A percentile compares a stretch with the other conserved stretches of the same genome.
Evolutionary conservation across 2,329 filamentous ascomycete genomes (phyloP).

Genomic region (Aspergillus japonicus): DNA sequence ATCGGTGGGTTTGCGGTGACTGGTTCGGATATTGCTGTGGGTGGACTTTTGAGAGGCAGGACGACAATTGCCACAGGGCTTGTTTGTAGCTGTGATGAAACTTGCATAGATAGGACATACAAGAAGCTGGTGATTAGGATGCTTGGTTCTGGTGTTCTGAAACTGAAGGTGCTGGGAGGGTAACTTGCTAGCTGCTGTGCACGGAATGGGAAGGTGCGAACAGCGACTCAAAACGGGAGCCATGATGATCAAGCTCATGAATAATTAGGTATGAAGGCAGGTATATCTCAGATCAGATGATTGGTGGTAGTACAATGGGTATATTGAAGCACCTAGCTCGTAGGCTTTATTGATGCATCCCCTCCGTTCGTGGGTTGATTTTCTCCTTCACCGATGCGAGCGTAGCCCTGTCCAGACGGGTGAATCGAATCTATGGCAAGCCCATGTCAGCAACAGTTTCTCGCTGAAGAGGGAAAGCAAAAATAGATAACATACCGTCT

Average conservation of each 20-base stretch:
- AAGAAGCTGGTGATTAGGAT: no score
- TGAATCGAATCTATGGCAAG: slow-evolving; percentile 39
- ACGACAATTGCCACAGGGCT: no score
- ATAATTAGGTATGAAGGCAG: not conserved
- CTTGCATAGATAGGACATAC: no score
- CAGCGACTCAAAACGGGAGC: not conserved
- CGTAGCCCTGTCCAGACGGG: slow-evolving; percentile 35
- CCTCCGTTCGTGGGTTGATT: slow-evolving; percentile 31
- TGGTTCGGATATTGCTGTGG: not conserved
- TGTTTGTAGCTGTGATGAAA: no score
- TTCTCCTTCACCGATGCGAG: slow-evolving; percentile 37
- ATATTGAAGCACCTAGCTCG: not conserved
- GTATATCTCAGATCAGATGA: not conserved
- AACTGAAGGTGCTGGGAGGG: no score
- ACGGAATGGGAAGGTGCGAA: not conserved
- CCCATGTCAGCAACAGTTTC: slow-evolving; percentile 11
- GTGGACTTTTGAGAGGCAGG: no score
- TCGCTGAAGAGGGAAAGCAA: not conserved
- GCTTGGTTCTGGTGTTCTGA: no score
- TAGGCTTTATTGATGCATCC: slow-evolving; percentile 21
- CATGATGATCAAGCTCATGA: not conserved
- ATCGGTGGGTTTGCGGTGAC: not conserved
- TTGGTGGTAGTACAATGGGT: not conserved
- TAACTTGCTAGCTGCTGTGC: no score
- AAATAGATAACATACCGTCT: slow-evolving; percentile 57